Evolutionary conservation across 352 stramenopile genomes (phyloP), one percentile per base, ranked within the genome.

Genomic region (Globisporangium nagaii): DNA sequence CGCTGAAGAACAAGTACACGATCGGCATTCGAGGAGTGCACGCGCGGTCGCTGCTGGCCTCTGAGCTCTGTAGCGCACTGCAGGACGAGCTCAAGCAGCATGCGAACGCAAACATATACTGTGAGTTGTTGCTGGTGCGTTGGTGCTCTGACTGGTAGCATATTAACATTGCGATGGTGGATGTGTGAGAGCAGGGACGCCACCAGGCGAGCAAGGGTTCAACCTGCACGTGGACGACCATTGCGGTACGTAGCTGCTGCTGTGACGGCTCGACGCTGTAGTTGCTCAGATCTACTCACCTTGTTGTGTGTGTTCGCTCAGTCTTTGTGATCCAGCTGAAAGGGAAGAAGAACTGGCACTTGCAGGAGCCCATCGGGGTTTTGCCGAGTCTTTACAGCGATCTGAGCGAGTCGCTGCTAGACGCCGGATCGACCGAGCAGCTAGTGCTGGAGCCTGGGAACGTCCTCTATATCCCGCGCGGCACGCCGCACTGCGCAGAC

Each of bases 101-200:
- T 31, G 62, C 66, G 36, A 74, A 74, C 45, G 63, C 66, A 1
- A 74, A 71, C 34, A 54, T 74, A 2, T 74, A 74, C 42, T 74
- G 66, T 74, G 34, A 15, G 63, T 58, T n/a, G 3, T 35, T 19
- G 22, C 4, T 15, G 12, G 10, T 34, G 34, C 0, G 2, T 2
- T 15, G 12, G 10, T 34, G 34, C 0, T 2, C n/a, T 60, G 31
- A 19, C 6, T 28, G 31, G 15, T 28, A n/a, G n/a, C n/a, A n/a
- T n/a, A n/a, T n/a, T n/a, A n/a, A n/a, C n/a, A n/a, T 6, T 39
- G 24, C 46, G 6, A 32, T 12, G 39, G 15, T 39, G 3, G 28
- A n/a, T 40, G 30, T 10, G 20, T n/a, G 58, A 8, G 19, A 11
- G 22, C 25, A 74, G 66, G 66, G 66, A 71, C 66, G 5, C 66